Base-by-base conservation (phyloP, 23 red algal species). In the Chondrus crispus region DNA sequence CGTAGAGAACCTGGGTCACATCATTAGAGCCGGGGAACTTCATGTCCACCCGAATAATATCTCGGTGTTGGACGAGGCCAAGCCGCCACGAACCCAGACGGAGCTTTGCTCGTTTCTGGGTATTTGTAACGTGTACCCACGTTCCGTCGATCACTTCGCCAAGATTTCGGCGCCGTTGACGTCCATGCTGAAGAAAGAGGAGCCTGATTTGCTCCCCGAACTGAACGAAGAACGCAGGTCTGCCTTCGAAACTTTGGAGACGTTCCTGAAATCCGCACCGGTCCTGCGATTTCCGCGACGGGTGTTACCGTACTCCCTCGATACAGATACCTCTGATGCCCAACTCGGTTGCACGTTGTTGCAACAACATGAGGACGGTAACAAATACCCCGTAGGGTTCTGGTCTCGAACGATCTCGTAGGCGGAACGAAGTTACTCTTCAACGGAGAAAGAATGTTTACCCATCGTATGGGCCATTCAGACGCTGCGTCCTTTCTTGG, bases 361-460 rank as follows among this genome's bases (percentile, higher is more conserved):
- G 26, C 82, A 87, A 42, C 19, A 29, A 32, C n/a, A 87, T n/a
- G 20, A 20, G n/a, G 45, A 89, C 32, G 68, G 47, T n/a, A 22
- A 89, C 19, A 20, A 43, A 33, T 42, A 74, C 20, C 69, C 70
- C 47, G 29, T 89, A n/a, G 85, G 85, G n/a, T 89, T 51, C 78
- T 37, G 51, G 9, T 53, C 41, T 26, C 24, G 85, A 62, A 42
- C 64, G 24, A 68, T 78, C 20, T 20, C n/a, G 29, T 7, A 51
- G 26, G 43, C 47, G 20, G 70, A 89, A 57, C 19, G 29, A 26
- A 72, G 36, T 26, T 89, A 89, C n/a, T 89, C 68, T n/a, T 41
- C 58, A 33, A 14, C 44, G 28, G 85, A 89, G 68, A 41, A 33
- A 35, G 70, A 89, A 77, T 72, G 36, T 30, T 44, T 89, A 18